phyloP scores from a whole-genome alignment of 352 stramenopile species.

The Pythium myriotylum region DNA sequence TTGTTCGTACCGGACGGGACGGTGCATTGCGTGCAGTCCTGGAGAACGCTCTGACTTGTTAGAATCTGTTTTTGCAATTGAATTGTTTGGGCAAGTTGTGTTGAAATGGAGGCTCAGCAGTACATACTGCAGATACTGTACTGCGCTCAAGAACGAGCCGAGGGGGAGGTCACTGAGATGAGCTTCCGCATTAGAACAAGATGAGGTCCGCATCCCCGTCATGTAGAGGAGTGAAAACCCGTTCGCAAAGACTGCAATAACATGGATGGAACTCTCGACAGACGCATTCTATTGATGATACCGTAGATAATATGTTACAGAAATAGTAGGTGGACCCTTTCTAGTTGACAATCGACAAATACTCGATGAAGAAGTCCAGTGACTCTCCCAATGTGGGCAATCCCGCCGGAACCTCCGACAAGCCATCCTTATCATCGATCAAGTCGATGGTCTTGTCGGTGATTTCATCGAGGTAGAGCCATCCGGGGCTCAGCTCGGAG shows the following conservation, averaged over 20 bases:
- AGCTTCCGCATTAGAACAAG: too few relatives aligned
- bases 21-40: too few relatives aligned
- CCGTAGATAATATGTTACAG: not conserved
- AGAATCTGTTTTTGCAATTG: constrained; percentile 5
- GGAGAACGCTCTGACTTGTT: constrained; percentile 10
- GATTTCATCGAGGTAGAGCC: constrained; percentile 27
- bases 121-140: too few relatives aligned
- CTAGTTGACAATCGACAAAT: constrained; percentile 23
- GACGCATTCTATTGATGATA: too few relatives aligned
- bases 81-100: too few relatives aligned
- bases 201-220: too few relatives aligned
- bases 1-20: too few relatives aligned
- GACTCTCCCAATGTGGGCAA: constrained; percentile 26
- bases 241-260: too few relatives aligned
- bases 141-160: too few relatives aligned
- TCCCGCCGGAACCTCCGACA: constrained; percentile 11
- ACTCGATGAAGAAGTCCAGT: constrained; percentile 32
- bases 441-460: constrained; percentile 18
- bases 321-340: constrained; percentile 8
- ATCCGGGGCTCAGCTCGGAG: constrained; percentile 18
- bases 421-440: constrained; percentile 3
- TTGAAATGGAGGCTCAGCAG: too few relatives aligned
- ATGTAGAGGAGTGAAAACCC: too few relatives aligned
- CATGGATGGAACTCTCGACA: not conserved
- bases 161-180: too few relatives aligned